Base-by-base conservation (phyloP, 2,329 filamentous ascomycete species). In the Nectriaceae sp. region DNA sequence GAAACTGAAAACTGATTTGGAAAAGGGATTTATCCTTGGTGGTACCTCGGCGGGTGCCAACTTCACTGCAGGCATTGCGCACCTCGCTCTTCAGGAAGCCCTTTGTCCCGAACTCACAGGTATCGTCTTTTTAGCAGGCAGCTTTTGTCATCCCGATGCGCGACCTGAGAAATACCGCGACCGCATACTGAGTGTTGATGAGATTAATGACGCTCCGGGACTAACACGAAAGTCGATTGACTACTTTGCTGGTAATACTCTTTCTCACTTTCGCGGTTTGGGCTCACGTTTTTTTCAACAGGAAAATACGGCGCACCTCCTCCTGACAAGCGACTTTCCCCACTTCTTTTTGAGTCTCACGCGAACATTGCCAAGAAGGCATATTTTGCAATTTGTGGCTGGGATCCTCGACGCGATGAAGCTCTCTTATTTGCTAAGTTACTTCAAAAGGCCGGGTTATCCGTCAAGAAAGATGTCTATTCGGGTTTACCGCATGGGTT, bases 21-120 rank as follows among this genome's bases (percentile, higher is more conserved):
- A 60, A 4, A 68, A 66, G 44, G 76, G 76, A 8, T 75, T 80
- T 52, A 66, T 79, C n/a, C 59, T 80, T 0, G 75, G 76, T 8
- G 78, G 78, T 16, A 75, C 71, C 4, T 77, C 73, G 2, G 76
- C 76, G 0, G 77, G 77, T 4, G 78, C 73, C n/a, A 79, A 79
- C 56, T 71, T 80, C 46, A 69, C 75, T 0, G 71, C 72, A 0
- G 73, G 73, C 0, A 66, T 79, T 1, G 67, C 74, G 1, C 71
- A 78, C 44, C 53, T 72, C 0, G 68, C 72, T 4, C 67, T 70
- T 1, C 51, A 60, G 3, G 68, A 71, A 29, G 62, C 64, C 1
- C 59, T 76, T 5, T 51, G 60, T 0, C 73, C 74, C 1, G 65
- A 65, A 0, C 59, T 80, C 10, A 79, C 75, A 0, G 76, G 75